Evolutionary conservation across 768 basidiomycete species (phyloP).

Genomic region (Mycena pura): DNA sequence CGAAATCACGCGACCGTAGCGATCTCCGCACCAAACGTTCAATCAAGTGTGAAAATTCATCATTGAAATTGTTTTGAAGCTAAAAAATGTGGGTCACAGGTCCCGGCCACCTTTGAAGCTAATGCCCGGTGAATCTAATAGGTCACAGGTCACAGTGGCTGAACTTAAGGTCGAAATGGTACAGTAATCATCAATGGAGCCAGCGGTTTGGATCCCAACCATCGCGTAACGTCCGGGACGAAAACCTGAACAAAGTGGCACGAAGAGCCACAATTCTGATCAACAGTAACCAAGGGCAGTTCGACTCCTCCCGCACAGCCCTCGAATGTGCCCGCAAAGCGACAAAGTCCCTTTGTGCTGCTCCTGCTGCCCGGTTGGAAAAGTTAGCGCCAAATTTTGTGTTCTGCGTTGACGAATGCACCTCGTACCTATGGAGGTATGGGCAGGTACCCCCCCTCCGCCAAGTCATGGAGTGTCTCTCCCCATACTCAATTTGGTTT

Average conservation of each 20-base stretch:
- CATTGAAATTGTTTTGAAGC: no score
- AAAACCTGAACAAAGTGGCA: background rate
- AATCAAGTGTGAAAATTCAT: no score
- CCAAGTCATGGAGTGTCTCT: background rate
- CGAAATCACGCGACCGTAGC: no score
- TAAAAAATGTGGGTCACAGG: no score
- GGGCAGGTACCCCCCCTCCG: background rate
- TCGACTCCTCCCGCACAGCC: background rate
- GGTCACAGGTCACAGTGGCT: no score
- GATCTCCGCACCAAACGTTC: no score
- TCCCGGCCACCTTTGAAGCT: no score
- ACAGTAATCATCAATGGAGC: no score
- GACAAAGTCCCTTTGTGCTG: background rate
- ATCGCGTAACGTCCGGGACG: no score
- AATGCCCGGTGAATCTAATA: no score
- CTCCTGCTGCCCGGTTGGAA: background rate
- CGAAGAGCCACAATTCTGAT: background rate
- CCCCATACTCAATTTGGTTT: background rate
- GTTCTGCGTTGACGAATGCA: background rate
- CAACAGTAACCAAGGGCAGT: background rate
- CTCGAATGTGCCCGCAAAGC: background rate
- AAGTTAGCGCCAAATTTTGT: background rate
- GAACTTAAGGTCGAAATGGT: no score
- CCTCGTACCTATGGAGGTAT: background rate
- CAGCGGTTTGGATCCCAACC: no score